Base-by-base conservation (phyloP, 2,329 filamentous ascomycete species). In the Botrytis elliptica region DNA sequence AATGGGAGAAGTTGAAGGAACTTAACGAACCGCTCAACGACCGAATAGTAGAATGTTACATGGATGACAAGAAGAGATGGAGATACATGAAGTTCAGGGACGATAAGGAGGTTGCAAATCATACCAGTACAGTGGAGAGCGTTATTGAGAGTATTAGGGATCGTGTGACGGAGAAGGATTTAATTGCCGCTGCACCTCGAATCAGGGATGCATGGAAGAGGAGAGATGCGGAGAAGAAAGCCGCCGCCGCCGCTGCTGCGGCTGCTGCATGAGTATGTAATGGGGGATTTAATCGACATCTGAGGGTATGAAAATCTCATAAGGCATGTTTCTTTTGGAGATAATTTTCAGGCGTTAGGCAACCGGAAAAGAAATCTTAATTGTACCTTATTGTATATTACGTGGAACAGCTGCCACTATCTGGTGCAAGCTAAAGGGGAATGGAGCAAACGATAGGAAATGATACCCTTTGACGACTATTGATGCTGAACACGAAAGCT, bases 91-190 rank as follows among this genome's bases (percentile, higher is more conserved):
- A 95, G 44, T 95, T 98, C 83, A 88, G 96, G 70, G 95, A 98
- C 79, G 96, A 99, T 83, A 99, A 99, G 84, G 85, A 86, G 42
- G 92, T 97, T 77, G 94, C 93, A 0, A 99, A 99, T 80, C 95
- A 98, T 83, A 91, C 93, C 74, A 90, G 86, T 29, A 95, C 93
- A 0, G 93, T 98, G 1, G 86, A 90, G 40, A 97, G 92, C 81
- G 96, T 99, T 6, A 87, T 98, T 74, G 91, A 95, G 77, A 97
- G 93, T 82, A 98, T 99, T 78, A 88, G 90, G 75, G 94, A 98
- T 79, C 90, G 90, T 1, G 94, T 99, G 18, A 92, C 90, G 0
- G 90, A 97, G 83, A 87, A 93, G 73, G 94, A 99, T 80, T 86
- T 99, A 49, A 87, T 95, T 64, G 87, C 84, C 2, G 87, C 89